These are phyloP conservation scores for Prunus armeniaca DNA, from an alignment of 306 rosid species.

Conservation along the genomic window DNA sequence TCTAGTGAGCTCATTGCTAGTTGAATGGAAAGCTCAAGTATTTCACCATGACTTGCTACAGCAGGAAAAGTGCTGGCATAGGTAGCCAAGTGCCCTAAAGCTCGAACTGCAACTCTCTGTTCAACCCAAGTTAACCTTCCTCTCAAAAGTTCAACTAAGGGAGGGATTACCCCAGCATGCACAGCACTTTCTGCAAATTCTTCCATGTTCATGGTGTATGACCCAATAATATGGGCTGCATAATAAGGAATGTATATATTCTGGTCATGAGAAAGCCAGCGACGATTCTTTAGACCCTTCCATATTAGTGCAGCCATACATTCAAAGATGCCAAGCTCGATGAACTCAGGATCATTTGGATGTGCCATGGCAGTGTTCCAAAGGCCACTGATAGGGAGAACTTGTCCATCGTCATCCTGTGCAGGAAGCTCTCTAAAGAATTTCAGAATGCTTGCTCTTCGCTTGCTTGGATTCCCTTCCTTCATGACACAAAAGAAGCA, in stretches of 20 bases:
- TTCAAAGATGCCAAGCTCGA: conserved; percentile 88
- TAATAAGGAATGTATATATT: conserved; percentile 96
- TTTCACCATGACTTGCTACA: conserved; percentile 83
- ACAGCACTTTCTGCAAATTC: conserved; percentile 87
- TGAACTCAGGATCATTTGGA: conserved; percentile 96
- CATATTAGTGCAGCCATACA: conserved; percentile 94
- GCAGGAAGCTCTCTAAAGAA: conserved; percentile 93
- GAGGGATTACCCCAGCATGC: conserved; percentile 86
- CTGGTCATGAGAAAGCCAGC: conserved; percentile 98
- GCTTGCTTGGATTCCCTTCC: conserved; percentile 95
- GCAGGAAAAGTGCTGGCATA: conserved; percentile 83
- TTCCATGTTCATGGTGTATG: conserved; percentile 98
- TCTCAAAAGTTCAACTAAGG: conserved; percentile 87
- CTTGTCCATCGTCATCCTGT: conserved; percentile 98
- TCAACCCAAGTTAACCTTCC: conserved; percentile 99
- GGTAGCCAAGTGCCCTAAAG: conserved; percentile 95
- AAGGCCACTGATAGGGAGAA: conserved; percentile 97
- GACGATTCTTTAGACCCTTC: conserved; percentile 95
- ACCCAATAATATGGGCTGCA: conserved; percentile 96
- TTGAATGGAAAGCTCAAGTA: conserved; percentile 92
- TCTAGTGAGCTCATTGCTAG: conserved; percentile 87
- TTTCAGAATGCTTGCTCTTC: conserved; percentile 82
- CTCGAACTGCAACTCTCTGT: conserved; percentile 98
- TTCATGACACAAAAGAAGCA: conserved; percentile 99
- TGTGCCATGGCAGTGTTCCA: conserved; percentile 99